A percentile compares a stretch with the other conserved stretches of the same genome.
Conservation (phyloP, 495 filamentous ascomycete genomes). For the Aspergillus conjunctus region DNA sequence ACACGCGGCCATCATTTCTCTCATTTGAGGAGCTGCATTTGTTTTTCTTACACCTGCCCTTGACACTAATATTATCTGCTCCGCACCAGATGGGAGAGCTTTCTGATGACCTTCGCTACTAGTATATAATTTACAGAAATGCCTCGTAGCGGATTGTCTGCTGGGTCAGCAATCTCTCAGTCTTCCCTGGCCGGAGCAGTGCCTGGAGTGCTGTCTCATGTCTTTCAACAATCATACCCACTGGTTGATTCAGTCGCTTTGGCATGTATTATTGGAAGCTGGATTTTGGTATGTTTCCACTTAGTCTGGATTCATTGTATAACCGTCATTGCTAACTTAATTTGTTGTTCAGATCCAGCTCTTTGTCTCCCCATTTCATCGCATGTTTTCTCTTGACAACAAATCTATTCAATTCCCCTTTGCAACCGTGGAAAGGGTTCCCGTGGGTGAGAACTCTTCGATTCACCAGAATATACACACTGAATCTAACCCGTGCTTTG, state of each 20-base stretch:
- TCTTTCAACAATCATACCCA: slow-evolving; percentile 67
- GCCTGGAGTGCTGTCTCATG: slow-evolving; percentile 43
- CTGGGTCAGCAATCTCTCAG: slow-evolving; percentile 33
- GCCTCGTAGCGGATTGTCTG: slow-evolving; percentile 36
- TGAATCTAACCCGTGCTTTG: slow-evolving; percentile 7
- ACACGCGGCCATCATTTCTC: background rate
- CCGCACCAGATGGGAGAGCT: slow-evolving; percentile 1
- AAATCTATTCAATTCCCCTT: slow-evolving; percentile 82
- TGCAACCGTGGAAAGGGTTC: slow-evolving; percentile 80
- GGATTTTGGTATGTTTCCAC: slow-evolving; percentile 57
- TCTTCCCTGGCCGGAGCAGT: slow-evolving; percentile 36
- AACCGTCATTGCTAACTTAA: background rate
- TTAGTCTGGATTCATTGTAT: background rate
- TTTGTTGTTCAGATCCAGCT: slow-evolving; percentile 57
- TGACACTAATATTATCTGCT: background rate
- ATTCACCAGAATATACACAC: background rate
- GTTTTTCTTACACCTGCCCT: background rate
- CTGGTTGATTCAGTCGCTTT: slow-evolving; percentile 85
- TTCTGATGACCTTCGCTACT: slow-evolving; percentile 14
- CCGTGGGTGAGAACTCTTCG: slow-evolving; percentile 58
- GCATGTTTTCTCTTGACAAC: slow-evolving; percentile 73
- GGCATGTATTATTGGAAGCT: slow-evolving; percentile 63
- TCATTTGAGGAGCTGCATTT: background rate
- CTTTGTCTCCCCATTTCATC: slow-evolving; percentile 84
- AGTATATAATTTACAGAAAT: slow-evolving; percentile 22